Percentiles rank a stretch among this genome's conserved stretches.
Evolutionary conservation across 1,284 basidiomycete genomes (phyloP).

Genomic region (Heterobasidion occidentale): DNA sequence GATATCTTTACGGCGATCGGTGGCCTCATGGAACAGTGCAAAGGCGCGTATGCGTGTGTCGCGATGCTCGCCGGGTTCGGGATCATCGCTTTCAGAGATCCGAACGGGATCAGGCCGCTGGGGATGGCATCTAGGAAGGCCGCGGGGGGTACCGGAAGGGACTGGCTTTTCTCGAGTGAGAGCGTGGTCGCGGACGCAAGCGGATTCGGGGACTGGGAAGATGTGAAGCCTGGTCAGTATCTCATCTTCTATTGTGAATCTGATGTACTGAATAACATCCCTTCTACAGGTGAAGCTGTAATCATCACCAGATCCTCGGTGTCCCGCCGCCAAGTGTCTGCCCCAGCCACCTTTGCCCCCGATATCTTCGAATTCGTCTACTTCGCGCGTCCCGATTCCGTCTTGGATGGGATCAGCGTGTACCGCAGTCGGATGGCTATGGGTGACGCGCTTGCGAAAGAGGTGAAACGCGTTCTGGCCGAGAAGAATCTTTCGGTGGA

Average conservation of each 20-base stretch:
- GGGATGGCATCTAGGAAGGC: slow-evolving; percentile 70
- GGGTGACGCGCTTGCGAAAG: slow-evolving; percentile 92
- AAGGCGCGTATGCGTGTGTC: slow-evolving; percentile 94
- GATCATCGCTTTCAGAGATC: slow-evolving; percentile 97
- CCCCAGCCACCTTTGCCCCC: slow-evolving; percentile 79
- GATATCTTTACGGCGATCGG: slow-evolving; percentile 96
- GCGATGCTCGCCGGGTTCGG: slow-evolving; percentile 99
- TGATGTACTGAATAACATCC: background rate
- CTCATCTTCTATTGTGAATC: background rate
- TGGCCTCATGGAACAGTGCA: slow-evolving; percentile 82
- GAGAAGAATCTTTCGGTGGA: slow-evolving; percentile 72
- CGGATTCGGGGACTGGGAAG: slow-evolving; percentile 89
- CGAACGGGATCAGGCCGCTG: slow-evolving; percentile 95
- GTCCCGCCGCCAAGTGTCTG: slow-evolving; percentile 65
- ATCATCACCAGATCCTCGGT: slow-evolving; percentile 85
- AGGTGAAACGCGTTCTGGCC: slow-evolving; percentile 71
- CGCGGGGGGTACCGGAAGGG: slow-evolving; percentile 37
- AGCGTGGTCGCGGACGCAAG: slow-evolving; percentile 94
- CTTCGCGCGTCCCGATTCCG: slow-evolving; percentile 97
- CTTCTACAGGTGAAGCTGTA: slow-evolving; percentile 73
- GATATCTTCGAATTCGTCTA: slow-evolving; percentile 99
- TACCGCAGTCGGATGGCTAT: slow-evolving; percentile 99
- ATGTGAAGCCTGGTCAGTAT: slow-evolving; percentile 78
- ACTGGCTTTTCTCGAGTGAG: slow-evolving; percentile 93
- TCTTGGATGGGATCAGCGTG: slow-evolving; percentile 95